Conservation (phyloP, 108 stramenopile species). For the Epithemia pelagica region DNA sequence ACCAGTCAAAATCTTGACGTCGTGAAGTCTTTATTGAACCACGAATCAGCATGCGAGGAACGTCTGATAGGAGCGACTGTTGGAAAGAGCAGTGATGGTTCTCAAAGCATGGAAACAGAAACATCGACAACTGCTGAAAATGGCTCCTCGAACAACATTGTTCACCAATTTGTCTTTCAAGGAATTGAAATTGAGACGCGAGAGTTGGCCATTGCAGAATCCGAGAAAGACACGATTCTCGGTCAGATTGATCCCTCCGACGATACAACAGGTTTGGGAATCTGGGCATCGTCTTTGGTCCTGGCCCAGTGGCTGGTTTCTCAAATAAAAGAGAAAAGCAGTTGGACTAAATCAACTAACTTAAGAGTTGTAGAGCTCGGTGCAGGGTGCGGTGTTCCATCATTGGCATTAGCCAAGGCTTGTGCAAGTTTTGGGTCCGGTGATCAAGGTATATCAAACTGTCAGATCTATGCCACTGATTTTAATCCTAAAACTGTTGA, state of each 20-base stretch:
- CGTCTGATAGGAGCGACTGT: slow-evolving; percentile 36
- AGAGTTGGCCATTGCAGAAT: slow-evolving; percentile 48
- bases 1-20: slow-evolving; percentile 50
- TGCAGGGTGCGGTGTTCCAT: slow-evolving; percentile 77
- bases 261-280: slow-evolving; percentile 82
- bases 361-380: slow-evolving; percentile 65
- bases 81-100: slow-evolving; percentile 10
- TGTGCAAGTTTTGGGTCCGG: neutral
- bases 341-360: neutral
- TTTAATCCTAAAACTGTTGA: slow-evolving; percentile 66
- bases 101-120: neutral
- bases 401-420: slow-evolving; percentile 31
- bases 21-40: slow-evolving; percentile 67
- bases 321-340: slow-evolving; percentile 27
- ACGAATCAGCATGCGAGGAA: slow-evolving; percentile 84
- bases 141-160: slow-evolving; percentile 17
- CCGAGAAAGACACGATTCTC: slow-evolving; percentile 26
- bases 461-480: slow-evolving; percentile 61
- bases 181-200: slow-evolving; percentile 16
- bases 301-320: slow-evolving; percentile 72
- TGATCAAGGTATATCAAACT: slow-evolving; percentile 5
- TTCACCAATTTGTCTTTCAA: slow-evolving; percentile 58
- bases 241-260: slow-evolving; percentile 19
- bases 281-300: slow-evolving; percentile 78
- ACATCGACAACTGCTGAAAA: neutral